Base-by-base conservation (phyloP, 257 asterid species). In the Penstemon davidsonii region DNA sequence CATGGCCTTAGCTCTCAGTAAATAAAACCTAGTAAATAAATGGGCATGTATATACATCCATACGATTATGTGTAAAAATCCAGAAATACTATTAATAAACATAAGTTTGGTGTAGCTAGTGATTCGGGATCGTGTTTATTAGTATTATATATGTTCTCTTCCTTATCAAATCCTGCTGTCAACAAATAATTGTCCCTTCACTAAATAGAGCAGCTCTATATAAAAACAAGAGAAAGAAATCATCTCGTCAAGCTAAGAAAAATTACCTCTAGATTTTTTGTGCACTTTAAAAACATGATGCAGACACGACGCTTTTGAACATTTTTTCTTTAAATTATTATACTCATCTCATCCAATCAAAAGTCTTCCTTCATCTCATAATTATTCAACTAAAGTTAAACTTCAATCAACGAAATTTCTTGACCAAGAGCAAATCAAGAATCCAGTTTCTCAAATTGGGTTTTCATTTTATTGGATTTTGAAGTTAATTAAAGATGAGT, bases 401-500 rank as follows among this genome's bases (percentile, higher is more conserved):
- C 59, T 57, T 65, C 59, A n/a, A 8, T 6, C 12, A 57, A 40
- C 42, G 53, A 51, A 65, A 33, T 46, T 42, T 53, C 19, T 60
- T 25, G 56, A 61, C 36, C 41, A 4, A 38, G 40, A 11, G 53
- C 72, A 3, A 25, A 8, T 56, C 52, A 15, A 42, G 47, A 47
- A 59, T 18, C 43, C 68, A 4, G 56, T 64, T 61, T 53, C 67
- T 57, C 42, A 12, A 65, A 60, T 19, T 46, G 64, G 73, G 64
- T 51, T 68, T 59, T 52, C 36, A 33, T 43, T 72, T 57, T 55
- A 38, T 69, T 58, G 64, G 69, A 25, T 57, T 39, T 25, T 25
- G 56, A 60, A 72, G 18, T 57, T 45, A 33, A 57, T 10, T 0
- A 4, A 82, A 61, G 58, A 92, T 92, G 98, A 92, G 98, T 86